Conservation (phyloP, 768 basidiomycete species). For the Trametes sanguinea region DNA sequence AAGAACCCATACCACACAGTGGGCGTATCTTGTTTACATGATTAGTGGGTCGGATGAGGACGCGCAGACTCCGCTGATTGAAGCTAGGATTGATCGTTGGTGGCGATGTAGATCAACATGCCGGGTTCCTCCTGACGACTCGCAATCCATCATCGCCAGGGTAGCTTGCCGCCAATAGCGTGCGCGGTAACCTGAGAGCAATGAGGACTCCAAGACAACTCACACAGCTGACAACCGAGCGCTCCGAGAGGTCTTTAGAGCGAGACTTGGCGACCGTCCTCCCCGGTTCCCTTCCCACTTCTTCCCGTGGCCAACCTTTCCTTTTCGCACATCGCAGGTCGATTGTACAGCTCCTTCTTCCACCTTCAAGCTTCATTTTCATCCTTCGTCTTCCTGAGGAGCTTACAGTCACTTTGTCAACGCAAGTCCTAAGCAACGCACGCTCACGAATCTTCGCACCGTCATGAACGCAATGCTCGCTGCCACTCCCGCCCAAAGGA, state of each 20-base stretch:
- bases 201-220: slow-evolving; percentile 18
- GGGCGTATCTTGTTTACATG: neutral
- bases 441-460: slow-evolving; percentile 21
- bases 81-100: slow-evolving; percentile 16
- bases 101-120: slow-evolving; percentile 24
- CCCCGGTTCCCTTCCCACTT: slow-evolving; percentile 22
- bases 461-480: slow-evolving; percentile 32
- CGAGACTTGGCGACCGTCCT: neutral
- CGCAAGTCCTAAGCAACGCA: slow-evolving; percentile 22
- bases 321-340: slow-evolving; percentile 26
- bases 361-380: neutral
- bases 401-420: slow-evolving; percentile 26
- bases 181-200: slow-evolving; percentile 10
- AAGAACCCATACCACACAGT: neutral
- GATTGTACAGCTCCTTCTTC: slow-evolving; percentile 24
- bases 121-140: slow-evolving; percentile 8
- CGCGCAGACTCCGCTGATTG: slow-evolving; percentile 11
- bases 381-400: slow-evolving; percentile 10
- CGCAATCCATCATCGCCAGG: slow-evolving; percentile 16
- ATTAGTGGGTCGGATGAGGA: neutral
- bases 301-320: slow-evolving; percentile 19
- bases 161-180: slow-evolving; percentile 6
- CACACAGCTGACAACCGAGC: slow-evolving; percentile 16
- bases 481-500: slow-evolving; percentile 26
- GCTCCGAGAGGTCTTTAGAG: slow-evolving; percentile 13